Conservation (phyloP, 805 yeast genomes). For the Metschnikowia koreensis region DNA sequence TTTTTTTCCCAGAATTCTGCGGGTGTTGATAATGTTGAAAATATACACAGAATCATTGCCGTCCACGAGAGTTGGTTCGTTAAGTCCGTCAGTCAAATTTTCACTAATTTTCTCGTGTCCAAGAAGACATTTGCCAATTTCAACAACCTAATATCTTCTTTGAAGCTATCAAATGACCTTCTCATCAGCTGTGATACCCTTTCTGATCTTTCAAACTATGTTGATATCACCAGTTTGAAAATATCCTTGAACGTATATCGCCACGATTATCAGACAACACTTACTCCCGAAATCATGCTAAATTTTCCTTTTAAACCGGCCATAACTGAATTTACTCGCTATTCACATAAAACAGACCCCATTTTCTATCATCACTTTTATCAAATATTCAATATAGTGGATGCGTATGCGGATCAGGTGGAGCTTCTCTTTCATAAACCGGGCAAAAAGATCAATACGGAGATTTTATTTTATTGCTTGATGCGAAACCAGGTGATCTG, state of each 20-base stretch:
- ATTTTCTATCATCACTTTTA: conserved; percentile 43
- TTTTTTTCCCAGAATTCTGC: conserved; percentile 51
- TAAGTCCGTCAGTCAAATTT: conserved; percentile 69
- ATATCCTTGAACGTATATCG: conserved; percentile 74
- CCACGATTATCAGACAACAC: conserved; percentile 49
- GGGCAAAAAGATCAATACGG: conserved; percentile 48
- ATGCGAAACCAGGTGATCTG: conserved; percentile 53
- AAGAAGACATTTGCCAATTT: conserved; percentile 28
- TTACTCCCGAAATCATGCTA: conserved; percentile 14
- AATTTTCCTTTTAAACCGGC: conserved; percentile 18
- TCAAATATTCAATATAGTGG: conserved; percentile 50
- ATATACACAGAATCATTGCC: conserved; percentile 61
- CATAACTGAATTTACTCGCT: conserved; percentile 21
- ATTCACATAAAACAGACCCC: conserved; percentile 20
- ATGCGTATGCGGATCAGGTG: conserved; percentile 39
- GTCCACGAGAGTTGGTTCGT: conserved; percentile 93
- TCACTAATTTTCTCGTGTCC: conserved; percentile 55
- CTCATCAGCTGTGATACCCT: conserved; percentile 27
- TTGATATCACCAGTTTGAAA: conserved; percentile 76
- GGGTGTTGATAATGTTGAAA: conserved; percentile 45
- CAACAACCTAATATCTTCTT: conserved; percentile 18
- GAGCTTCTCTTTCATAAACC: conserved; percentile 56
- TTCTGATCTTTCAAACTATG: conserved; percentile 52
- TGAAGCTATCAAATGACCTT: conserved; percentile 9
- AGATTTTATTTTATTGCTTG: conserved; percentile 48